Conservation (phyloP, 73 alveolate species). For the Symbiodinium pilosum region DNA sequence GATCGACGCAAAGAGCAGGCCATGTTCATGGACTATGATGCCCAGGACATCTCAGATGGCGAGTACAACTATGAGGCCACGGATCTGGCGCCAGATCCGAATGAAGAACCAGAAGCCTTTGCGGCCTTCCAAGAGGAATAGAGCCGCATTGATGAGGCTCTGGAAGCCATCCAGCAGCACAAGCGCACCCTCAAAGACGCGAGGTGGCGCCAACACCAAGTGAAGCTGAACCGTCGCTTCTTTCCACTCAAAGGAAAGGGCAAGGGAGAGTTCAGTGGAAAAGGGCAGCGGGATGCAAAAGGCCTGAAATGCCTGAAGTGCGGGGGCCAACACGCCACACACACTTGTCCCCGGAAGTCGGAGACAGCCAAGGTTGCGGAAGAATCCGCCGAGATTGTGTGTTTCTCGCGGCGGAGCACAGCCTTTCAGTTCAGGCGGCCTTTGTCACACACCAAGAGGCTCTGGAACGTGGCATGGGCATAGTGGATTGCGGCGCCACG, state of each 20-base stretch:
- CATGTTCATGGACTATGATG: neutral
- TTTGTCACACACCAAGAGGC: too few relatives aligned
- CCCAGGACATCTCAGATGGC: neutral
- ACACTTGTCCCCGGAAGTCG: neutral
- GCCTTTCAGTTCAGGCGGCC: too few relatives aligned
- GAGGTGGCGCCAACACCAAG: too few relatives aligned
- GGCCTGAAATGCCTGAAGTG: neutral
- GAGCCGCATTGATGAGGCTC: neutral
- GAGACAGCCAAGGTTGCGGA: neutral
- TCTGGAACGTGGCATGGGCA: neutral
- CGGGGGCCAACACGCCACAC: neutral
- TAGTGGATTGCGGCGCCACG: conserved; percentile 28
- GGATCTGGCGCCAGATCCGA: neutral
- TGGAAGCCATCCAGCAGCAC: too few relatives aligned
- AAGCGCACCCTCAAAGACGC: too few relatives aligned
- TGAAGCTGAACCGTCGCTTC: too few relatives aligned
- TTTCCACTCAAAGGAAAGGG: neutral
- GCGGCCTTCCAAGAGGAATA: conserved; percentile 1
- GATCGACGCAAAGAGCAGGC: neutral
- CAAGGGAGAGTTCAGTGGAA: neutral
- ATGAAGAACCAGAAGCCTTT: neutral
- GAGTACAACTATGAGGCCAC: neutral
- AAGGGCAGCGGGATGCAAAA: neutral
- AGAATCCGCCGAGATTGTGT: conserved; percentile 6
- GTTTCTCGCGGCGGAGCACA: too few relatives aligned